Evolutionary conservation across 768 basidiomycete genomes (phyloP), one percentile per base, ranked within the genome.

Genomic region (Chlorophyllum brunneum): DNA sequence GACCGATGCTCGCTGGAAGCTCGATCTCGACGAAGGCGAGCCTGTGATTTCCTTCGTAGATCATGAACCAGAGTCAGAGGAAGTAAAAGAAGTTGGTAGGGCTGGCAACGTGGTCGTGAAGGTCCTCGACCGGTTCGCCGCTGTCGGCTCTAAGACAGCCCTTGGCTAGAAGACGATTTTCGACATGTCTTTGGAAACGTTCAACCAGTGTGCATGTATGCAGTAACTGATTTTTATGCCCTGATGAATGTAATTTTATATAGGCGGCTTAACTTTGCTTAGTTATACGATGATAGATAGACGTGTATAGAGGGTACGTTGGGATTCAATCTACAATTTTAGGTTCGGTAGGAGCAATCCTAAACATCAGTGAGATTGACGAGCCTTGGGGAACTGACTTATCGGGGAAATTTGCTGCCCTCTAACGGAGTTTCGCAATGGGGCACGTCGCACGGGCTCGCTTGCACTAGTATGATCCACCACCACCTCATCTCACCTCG

Each of bases 1-100:
- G n/a, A 90, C 88, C 38, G 88, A 89, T 66, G 89, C 86, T 41
- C 80, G 75, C 68, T 92, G 90, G 89, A 75, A 65, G 67, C 47
- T 79, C 38, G 73, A 73, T 48, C 62, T 61, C 34, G 68, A 62
- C 48, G 70, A 69, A 22, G 51, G 43, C 2, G 43, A 46, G 16
- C 16, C 34, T 6, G 26, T 24, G 11, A 13, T 31, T 16, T 16
- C 43, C n/a, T 5, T 13, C 9, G 15, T 22, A 16, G 16, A 20
- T 22, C 16, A 11, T 11, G 43, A 46, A n/a, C 26, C 15, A 13
- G 51, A 39, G 15, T 45, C 34, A 2, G 51, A 38, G 10, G 51
- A 39, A 11, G 27, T 30, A n/a, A 53, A 45, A 13, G 51, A 39
- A 8, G 20, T 6, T 15, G 51, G 51, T 16, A 53, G 26, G 30